Evolutionary conservation across 768 basidiomycete genomes (phyloP).

Genomic region (Filobasidium wieringae): DNA sequence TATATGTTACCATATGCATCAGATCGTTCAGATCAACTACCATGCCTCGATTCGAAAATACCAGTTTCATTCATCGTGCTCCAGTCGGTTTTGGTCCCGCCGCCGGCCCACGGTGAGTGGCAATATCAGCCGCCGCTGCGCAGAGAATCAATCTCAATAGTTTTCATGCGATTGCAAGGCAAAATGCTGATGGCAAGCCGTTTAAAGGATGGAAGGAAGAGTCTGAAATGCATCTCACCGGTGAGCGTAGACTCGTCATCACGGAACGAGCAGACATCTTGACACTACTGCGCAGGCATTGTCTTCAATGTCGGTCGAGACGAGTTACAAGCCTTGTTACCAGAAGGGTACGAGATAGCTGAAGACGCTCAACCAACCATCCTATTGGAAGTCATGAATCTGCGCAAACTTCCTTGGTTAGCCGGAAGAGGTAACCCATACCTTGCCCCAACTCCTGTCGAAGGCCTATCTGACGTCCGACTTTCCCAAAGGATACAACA

Average conservation of each 20-base stretch:
- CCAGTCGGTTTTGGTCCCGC: slow-evolving; percentile 11
- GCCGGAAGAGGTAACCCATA: slow-evolving; percentile 1
- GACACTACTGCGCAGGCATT: neutral
- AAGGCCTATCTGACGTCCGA: neutral
- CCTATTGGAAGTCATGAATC: slow-evolving; percentile 6
- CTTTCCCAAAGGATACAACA: slow-evolving; percentile 5
- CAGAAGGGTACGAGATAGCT: slow-evolving; percentile 1
- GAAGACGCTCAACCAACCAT: slow-evolving; percentile 5
- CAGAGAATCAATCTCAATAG: neutral
- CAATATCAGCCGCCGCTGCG: neutral
- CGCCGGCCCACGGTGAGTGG: slow-evolving; percentile 1
- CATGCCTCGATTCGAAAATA: no score
- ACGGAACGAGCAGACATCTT: neutral
- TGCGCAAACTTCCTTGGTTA: slow-evolving; percentile 11
- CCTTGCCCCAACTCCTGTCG: neutral
- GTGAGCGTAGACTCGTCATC: neutral
- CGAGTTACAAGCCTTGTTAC: neutral
- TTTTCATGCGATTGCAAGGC: neutral
- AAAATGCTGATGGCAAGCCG: slow-evolving; percentile 6
- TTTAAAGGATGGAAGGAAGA: slow-evolving; percentile 7
- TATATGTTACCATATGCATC: no score
- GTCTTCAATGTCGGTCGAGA: slow-evolving; percentile 1
- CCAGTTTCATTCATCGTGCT: no score
- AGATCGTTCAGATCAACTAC: no score
- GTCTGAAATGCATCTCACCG: slow-evolving; percentile 3